A percentile compares a stretch with the other conserved stretches of the same genome.
These are phyloP conservation scores for Venturia effusa DNA, from an alignment of 2,329 filamentous ascomycete genomes.

Conservation along the genomic window DNA sequence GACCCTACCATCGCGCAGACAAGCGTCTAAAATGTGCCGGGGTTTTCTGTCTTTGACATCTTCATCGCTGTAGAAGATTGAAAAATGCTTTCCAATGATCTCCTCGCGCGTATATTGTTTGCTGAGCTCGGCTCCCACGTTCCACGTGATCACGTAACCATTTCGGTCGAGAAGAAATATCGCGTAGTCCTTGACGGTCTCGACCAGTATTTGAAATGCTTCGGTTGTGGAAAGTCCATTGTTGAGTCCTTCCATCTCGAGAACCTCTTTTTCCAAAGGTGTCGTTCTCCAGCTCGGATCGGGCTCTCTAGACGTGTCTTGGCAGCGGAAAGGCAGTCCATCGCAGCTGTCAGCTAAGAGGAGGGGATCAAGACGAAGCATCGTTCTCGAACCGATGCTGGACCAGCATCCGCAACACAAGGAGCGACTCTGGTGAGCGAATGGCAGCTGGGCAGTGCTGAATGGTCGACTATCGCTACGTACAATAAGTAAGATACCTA, in stretches of 20 bases:
- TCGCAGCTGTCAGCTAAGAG: no score
- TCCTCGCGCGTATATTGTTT: constrained; percentile 46
- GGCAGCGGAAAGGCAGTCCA: no score
- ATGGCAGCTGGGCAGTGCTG: no score
- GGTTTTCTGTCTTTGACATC: constrained; percentile 41
- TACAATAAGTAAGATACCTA: no score
- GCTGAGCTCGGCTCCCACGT: constrained; percentile 43
- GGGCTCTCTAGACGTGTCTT: no score
- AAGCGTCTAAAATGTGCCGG: constrained; percentile 14
- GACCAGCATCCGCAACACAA: background rate
- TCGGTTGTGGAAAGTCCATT: constrained; percentile 30
- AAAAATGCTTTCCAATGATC: constrained; percentile 49
- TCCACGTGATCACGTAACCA: constrained; percentile 49
- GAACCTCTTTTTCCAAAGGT: no score
- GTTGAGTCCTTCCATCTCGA: background rate
- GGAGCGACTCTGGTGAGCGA: background rate
- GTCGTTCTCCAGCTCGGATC: no score
- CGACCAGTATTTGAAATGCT: constrained; percentile 49
- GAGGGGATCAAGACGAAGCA: no score
- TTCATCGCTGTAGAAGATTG: constrained; percentile 43
- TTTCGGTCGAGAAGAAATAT: constrained; percentile 50
- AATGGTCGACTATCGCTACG: no score
- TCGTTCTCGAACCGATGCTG: no score
- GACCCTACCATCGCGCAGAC: background rate
- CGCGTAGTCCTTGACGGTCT: constrained; percentile 51